Base-by-base conservation (phyloP, 2,329 filamentous ascomycete genomes). In the Pseudogymnoascus sp. region DNA sequence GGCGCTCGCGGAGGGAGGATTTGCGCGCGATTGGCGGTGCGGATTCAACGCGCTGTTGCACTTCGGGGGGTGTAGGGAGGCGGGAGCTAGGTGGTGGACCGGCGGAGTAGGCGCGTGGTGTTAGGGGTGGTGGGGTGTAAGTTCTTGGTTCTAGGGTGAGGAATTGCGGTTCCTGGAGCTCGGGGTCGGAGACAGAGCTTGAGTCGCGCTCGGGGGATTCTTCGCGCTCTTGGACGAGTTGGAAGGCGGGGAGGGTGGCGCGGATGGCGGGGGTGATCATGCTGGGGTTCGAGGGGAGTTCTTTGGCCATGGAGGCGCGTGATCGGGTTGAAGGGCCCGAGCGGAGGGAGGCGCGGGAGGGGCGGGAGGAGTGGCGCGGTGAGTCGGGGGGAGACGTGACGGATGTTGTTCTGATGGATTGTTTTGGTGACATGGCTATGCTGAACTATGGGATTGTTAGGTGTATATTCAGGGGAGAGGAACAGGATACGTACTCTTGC, bases 401-500 rank as follows among this genome's bases (percentile, higher is more conserved):
- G 33, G 61, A 31, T 18, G 31, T 4, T 12, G 31, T 6, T 12
- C 21, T 1, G 33, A 63, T 16, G 62, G 66, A 59, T 4, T 18
- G 23, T 21, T 65, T 64, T 44, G 64, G 63, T 33, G 65, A 68
- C 23, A 53, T 53, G 25, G 44, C 44, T 4, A 12, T 14, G 44
- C 44, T 53, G 25, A 53, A 53, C 44, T 53, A 14, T 31, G 21
- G 5, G 10, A 14, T 53, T 4, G 10, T 53, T 16, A 53, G 44
- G 14, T 25, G 5, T 16, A 53, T 25, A 14, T 53, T 31, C 44
- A 12, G 4, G 31, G 28, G 23, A 61, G 31, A 60, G 25, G 40
- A 16, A 40, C 28, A 40, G 66, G 64, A 47, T 56, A 75, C 85
- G 77, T 81, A 90, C 89, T 79, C 85, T 84, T 72, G 85, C 89